Conservation (phyloP, 345 rosid species). For the Heritiera littoralis region DNA sequence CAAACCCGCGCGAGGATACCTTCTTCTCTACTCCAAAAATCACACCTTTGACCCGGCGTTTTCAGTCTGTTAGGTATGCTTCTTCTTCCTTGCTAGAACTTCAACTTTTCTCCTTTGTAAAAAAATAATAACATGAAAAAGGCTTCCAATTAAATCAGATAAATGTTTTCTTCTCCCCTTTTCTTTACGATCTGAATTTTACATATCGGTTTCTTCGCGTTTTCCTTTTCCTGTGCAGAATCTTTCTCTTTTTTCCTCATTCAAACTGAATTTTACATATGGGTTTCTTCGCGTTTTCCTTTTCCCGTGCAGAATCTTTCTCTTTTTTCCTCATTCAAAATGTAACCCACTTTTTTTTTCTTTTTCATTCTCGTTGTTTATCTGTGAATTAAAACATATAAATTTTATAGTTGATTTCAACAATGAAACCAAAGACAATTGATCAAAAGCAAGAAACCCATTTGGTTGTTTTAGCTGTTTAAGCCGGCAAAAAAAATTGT, state of each 20-base stretch:
- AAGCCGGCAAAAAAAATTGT: constrained; percentile 6
- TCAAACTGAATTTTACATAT: neutral
- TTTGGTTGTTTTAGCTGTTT: neutral
- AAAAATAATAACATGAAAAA: neutral
- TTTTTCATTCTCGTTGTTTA: neutral
- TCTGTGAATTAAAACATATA: neutral
- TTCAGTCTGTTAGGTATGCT: neutral
- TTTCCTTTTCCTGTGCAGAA: too few relatives aligned
- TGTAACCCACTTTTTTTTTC: neutral
- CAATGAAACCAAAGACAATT: neutral
- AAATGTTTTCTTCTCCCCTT: neutral
- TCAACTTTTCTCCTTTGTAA: neutral
- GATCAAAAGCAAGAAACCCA: neutral
- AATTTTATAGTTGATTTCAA: neutral
- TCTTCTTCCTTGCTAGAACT: neutral
- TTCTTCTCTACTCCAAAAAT: too few relatives aligned
- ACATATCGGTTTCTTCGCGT: neutral
- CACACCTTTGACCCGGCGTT: neutral
- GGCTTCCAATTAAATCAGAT: neutral
- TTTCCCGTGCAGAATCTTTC: too few relatives aligned
- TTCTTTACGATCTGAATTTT: neutral
- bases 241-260: neutral
- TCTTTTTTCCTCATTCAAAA: neutral
- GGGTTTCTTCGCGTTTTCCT: neutral
- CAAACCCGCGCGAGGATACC: too few relatives aligned